Conservation (phyloP, 805 yeast species). For the Saccharomycopsis sp. region DNA sequence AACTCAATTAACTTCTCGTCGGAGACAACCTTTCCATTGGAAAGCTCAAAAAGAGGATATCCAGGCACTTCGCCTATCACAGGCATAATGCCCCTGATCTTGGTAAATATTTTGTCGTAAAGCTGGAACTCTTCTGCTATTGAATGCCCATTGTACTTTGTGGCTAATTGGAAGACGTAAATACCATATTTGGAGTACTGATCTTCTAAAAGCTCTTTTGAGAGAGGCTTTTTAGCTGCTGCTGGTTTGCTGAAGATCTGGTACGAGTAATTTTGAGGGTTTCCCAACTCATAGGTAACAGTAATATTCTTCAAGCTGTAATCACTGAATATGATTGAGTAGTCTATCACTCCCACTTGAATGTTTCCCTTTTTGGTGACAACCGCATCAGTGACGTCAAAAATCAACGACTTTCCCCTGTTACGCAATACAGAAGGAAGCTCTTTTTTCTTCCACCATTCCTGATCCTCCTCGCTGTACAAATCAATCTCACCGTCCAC, state of each 20-base stretch:
- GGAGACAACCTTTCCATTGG: constrained; percentile 21
- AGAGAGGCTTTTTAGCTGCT: constrained; percentile 30
- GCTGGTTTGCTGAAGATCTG: constrained; percentile 29
- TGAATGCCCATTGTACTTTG: constrained; percentile 27
- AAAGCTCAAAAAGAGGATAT: not conserved
- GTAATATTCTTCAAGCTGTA: constrained; percentile 52
- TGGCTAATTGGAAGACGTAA: constrained; percentile 40
- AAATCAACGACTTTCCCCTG: constrained; percentile 44
- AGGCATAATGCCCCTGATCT: not conserved
- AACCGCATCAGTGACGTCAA: constrained; percentile 56
- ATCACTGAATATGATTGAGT: constrained; percentile 67
- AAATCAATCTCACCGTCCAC: constrained; percentile 23
- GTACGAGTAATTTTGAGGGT: constrained; percentile 39
- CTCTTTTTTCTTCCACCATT: constrained; percentile 65
- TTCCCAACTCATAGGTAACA: constrained; percentile 45
- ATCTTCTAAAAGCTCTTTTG: constrained; percentile 42
- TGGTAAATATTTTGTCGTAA: not conserved
- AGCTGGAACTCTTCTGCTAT: constrained; percentile 2
- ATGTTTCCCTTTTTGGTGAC: constrained; percentile 54
- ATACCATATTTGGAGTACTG: constrained; percentile 48
- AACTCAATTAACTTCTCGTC: constrained; percentile 19
- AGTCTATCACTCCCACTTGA: constrained; percentile 44
- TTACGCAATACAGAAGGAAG: constrained; percentile 47
- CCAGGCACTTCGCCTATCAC: not conserved
- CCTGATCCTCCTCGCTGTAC: constrained; percentile 30